These are phyloP conservation scores for Musa troglodytarum DNA, from an alignment of 176 grass and related monocot species.

Conservation along the genomic window DNA sequence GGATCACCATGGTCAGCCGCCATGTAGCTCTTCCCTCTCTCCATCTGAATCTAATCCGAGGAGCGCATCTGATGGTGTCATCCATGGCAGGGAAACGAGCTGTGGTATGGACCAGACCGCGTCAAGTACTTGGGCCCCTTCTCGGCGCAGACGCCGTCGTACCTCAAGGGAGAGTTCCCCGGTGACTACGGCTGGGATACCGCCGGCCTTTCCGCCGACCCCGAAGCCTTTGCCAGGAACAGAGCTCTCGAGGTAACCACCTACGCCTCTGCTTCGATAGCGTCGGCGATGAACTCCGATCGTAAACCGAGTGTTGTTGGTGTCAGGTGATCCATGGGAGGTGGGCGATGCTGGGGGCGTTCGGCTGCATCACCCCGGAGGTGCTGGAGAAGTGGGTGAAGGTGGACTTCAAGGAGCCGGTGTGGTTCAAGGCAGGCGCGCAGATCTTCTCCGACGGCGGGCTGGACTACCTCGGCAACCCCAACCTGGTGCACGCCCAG, in stretches of 20 bases:
- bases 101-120: constrained; percentile 85
- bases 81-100: constrained; percentile 44
- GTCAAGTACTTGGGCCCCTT: constrained; percentile 91
- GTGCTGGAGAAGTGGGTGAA: constrained; percentile 80
- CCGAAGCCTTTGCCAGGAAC: constrained; percentile 85
- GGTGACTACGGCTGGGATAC: constrained; percentile 98
- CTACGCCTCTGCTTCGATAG: no score
- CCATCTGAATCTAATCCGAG: no score
- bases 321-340: constrained; percentile 71
- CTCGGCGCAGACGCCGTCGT: constrained; percentile 82
- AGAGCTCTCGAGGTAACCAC: constrained; percentile 66
- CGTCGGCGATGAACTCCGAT: no score
- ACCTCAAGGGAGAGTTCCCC: constrained; percentile 84
- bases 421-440: constrained; percentile 96
- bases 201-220: constrained; percentile 81
- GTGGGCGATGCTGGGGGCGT: constrained; percentile 91
- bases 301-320: neutral
- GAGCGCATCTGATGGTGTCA: neutral
- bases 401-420: constrained; percentile 91
- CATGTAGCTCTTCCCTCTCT: neutral
- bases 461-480: constrained; percentile 94
- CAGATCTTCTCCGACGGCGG: constrained; percentile 98
- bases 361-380: constrained; percentile 87
- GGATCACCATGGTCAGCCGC: constrained; percentile 37
- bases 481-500: constrained; percentile 94